Conservation (phyloP, 2,329 filamentous ascomycete genomes). For the Xylariales sp. region DNA sequence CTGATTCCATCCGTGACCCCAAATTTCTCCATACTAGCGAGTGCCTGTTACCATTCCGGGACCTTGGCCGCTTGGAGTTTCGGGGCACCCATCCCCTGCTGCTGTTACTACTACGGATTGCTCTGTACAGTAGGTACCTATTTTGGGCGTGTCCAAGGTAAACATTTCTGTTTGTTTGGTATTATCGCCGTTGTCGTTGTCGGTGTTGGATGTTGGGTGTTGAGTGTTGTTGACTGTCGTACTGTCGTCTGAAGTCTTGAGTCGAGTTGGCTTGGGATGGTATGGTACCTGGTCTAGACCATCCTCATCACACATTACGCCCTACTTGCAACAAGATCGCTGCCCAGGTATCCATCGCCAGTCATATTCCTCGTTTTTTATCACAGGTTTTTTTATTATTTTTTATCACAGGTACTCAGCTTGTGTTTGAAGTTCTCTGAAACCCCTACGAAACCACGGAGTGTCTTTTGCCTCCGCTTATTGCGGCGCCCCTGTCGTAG, state of each 20-base stretch:
- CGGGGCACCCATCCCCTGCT: conserved; percentile 35
- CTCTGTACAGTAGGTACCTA: conserved; percentile 21
- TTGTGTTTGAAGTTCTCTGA: conserved; percentile 44
- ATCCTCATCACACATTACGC: background rate
- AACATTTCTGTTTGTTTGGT: background rate
- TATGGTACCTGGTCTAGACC: background rate
- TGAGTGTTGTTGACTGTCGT: background rate
- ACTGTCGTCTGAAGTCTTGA: conserved; percentile 14
- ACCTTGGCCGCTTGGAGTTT: conserved; percentile 31
- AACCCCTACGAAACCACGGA: conserved; percentile 47
- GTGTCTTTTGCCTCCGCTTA: conserved; percentile 41
- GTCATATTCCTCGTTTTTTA: background rate
- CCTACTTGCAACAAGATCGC: too few relatives aligned
- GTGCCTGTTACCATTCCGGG: conserved; percentile 41
- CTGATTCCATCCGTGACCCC: conserved; percentile 30
- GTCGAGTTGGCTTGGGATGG: conserved; percentile 15
- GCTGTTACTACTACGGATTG: conserved; percentile 11
- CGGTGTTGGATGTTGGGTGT: background rate
- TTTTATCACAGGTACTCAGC: conserved; percentile 26
- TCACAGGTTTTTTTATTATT: too few relatives aligned
- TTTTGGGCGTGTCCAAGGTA: background rate
- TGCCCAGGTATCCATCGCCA: background rate
- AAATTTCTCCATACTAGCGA: conserved; percentile 32
- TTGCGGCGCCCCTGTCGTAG: conserved; percentile 35
- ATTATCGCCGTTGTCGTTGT: conserved; percentile 13